Base-by-base conservation (phyloP, 306 rosid species). In the Acacia melanoxylon region DNA sequence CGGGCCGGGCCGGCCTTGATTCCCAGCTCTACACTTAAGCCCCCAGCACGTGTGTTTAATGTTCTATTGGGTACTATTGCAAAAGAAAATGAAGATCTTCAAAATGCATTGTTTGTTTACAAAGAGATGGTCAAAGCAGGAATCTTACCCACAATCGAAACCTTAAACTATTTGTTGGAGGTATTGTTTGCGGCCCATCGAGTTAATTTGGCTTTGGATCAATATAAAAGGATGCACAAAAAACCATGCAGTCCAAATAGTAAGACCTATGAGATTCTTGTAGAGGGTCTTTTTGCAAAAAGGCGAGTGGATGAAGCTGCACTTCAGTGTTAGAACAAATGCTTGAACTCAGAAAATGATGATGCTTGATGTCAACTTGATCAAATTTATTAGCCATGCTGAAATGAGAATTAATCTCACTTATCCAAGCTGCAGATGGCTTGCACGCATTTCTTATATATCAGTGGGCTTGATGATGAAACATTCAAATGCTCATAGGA, bases 91-190 rank as follows among this genome's bases (percentile, higher is more conserved):
- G 81, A 89, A 72, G 88, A 81, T 76, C 85, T 93, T 81, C 89
- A 71, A 56, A 89, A 92, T 5, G 86, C 88, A 2, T 77, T 95
- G 85, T 90, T 90, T 79, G 91, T 93, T 80, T 95, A 95, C 83
- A 95, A 95, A 68, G 99, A 95, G 88, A 90, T 95, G 86, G 93
- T 95, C 84, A 93, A 91, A 80, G 87, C 90, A 10, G 92, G 97
- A 65, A 66, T 85, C 41, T 62, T 86, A 13, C 99, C 99, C 13
- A 87, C 79, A 8, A 79, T 91, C 37, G 87, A 91, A 13, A 93
- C 96, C 65, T 86, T 95, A 88, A 95, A 95, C 82, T 82, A 56
- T 81, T 88, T 95, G 92, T 80, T 95, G 88, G 89, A 90, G 81
- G 87, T 81, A 14, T 86, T 93, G 89, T 80, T 90, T 29, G 80